Evolutionary conservation across 768 basidiomycete genomes (phyloP).

Genomic region (Auricularia cornea): DNA sequence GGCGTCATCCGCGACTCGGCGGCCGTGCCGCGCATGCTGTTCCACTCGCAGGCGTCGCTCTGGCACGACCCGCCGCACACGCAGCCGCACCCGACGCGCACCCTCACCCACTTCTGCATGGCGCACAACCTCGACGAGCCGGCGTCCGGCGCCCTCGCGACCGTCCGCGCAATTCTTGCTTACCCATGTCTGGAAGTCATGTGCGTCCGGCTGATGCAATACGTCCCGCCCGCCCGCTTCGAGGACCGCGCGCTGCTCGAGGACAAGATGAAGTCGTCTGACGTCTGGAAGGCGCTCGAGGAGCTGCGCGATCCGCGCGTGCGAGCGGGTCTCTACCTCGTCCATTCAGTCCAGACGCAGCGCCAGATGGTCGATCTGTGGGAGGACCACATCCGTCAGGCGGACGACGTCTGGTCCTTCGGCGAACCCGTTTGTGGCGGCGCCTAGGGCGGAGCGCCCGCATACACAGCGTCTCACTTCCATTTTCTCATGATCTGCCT

Average conservation of each 20-base stretch:
- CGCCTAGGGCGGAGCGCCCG: background rate
- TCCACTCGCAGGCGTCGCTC: background rate
- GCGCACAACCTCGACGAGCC: background rate
- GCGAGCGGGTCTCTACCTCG: background rate
- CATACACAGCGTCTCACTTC: background rate
- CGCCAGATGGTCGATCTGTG: background rate
- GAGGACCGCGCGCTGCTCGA: background rate
- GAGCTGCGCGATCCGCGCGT: background rate
- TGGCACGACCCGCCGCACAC: background rate
- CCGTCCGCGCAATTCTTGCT: background rate
- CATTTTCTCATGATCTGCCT: background rate
- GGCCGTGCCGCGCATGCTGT: background rate
- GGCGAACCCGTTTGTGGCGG: background rate
- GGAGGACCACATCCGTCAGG: background rate
- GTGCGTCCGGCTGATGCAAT: background rate
- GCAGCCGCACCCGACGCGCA: background rate
- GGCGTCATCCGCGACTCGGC: background rate
- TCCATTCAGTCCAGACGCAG: background rate
- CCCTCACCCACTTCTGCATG: background rate
- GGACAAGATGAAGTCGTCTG: background rate
- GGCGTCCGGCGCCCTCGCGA: background rate
- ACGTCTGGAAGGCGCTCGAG: background rate
- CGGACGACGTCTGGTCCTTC: background rate
- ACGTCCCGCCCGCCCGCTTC: background rate
- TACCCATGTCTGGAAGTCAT: background rate